Evolutionary conservation across 192 early-diverging fungal species (phyloP), one percentile per base, ranked within the genome.

Genomic region (Gryganskiella cystojenkinii): DNA sequence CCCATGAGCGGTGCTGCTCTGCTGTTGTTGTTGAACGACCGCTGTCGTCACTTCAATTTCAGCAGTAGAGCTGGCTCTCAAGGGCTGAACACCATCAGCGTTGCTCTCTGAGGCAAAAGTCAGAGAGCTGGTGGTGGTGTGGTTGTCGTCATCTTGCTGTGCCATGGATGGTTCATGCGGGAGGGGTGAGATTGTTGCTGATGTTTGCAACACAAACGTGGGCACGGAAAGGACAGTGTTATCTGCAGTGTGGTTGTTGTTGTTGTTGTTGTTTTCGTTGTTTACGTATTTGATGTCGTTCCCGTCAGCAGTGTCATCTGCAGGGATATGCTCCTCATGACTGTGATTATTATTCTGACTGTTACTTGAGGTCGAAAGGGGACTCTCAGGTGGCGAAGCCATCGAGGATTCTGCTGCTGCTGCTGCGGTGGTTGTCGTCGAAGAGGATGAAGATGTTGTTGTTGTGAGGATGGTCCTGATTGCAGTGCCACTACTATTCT

Each of bases 351-450:
- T 19, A 20, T 27, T 20, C 14, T 53, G 7, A 17, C 27, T 22
- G 10, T 61, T 19, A 20, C 40, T 20, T 24, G 46, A 35, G 4
- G 60, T 61, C 14, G 61, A 24, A 22, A 64, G 42, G 24, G 61
- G 63, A 49, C 71, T 73, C 40, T 60, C 50, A 3, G 71, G 71
- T 15, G 70, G 70, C 17, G 71, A 73, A 13, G 30, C 30, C 40
- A 73, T 64, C 19, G 55, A 52, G 7, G 54, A n/a, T n/a, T n/a
- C 70, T 28, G 61, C 57, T 19, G 70, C 56, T 13, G 45, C 45
- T 42, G 37, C 52, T 27, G 56, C 53, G 0, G 37, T 34, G 43
- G 54, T 42, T 15, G 46, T 40, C 54, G 47, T 5, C 19, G 47
- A 24, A 17, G 47, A 50, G 19, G 22, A 24, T 5, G 47, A 40